Evolutionary conservation across 768 basidiomycete genomes (phyloP).

Genomic region (Pleurotus sapidus): DNA sequence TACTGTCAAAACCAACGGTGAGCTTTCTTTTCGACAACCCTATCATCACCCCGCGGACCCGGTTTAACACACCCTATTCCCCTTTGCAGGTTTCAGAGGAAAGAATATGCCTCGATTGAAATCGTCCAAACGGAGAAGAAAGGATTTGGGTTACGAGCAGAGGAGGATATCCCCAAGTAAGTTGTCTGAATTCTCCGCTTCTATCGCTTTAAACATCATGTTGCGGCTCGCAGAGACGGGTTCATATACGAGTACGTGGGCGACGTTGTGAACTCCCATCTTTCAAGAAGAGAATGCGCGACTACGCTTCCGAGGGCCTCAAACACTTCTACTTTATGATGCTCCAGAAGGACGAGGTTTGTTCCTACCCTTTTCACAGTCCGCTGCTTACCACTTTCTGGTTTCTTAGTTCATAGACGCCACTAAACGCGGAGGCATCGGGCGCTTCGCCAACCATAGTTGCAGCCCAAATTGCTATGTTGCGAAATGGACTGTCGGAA

Average conservation of each 20-base stretch:
- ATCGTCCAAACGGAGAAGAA: conserved; percentile 95
- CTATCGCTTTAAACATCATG: neutral
- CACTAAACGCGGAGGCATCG: conserved; percentile 94
- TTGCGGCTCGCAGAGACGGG: conserved; percentile 54
- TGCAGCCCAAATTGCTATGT: conserved; percentile 98
- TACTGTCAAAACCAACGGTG: conserved; percentile 95
- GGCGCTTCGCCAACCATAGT: conserved; percentile 96
- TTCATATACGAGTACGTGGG: conserved; percentile 99
- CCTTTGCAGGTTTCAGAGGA: conserved; percentile 76
- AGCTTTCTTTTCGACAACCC: conserved; percentile 18
- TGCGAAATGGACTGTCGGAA: conserved; percentile 94
- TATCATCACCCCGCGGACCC: neutral
- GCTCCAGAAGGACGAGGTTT: conserved; percentile 95
- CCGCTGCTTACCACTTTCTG: neutral
- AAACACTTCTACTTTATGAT: conserved; percentile 99
- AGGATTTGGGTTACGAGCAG: conserved; percentile 89
- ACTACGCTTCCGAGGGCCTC: conserved; percentile 91
- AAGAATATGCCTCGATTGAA: conserved; percentile 81
- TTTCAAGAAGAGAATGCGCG: conserved; percentile 92
- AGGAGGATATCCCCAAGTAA: conserved; percentile 60
- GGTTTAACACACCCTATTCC: neutral
- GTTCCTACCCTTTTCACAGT: conserved; percentile 17
- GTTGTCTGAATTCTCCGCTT: conserved; percentile 19
- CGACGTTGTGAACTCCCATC: conserved; percentile 87
- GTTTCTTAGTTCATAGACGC: conserved; percentile 89